Evolutionary conservation across 116 monocot species (phyloP), one percentile per base, ranked within the genome.

Genomic region (Trichopus zeylanicus): DNA sequence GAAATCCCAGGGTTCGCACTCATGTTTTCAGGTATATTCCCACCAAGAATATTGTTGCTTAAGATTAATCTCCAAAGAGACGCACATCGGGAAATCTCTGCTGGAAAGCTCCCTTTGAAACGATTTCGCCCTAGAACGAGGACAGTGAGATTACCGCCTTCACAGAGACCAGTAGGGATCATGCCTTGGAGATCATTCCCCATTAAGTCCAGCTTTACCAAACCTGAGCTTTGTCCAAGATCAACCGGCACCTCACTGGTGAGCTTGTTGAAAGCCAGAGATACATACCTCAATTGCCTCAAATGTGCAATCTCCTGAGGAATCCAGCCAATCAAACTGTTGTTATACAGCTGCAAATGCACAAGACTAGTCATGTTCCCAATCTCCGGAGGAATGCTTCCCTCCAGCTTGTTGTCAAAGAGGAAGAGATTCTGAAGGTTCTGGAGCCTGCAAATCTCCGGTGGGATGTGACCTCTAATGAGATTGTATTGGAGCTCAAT

Each of bases 1-100:
- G 75, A 75, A 25, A 85, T 73, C 19, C 61, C 57, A 11, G 57
- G 27, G 66, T 81, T 81, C 16, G 23, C 16, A 52, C 53, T 59
- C 33, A 81, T 61, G 26, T 65, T 73, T 21, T 64, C 65, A 1
- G 78, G 81, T 26, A 89, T 52, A 29, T 34, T 59, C 39, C 89
- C 89, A 7, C 48, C 31, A 13, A 89, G 35, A 19, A 34, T 39
- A 65, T 89, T 89, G 48, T 71, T 68, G 39, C 75, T 67, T 13
- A 85, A 63, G 33, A 76, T 81, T 51, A 89, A 60, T 35, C 89
- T 89, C 24, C 29, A 28, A 19, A 90, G 73, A 46, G 85, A 70
- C 3, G 52, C 32, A 37, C 82, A 86, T n/a, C 5, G 13, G 31
- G 48, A 57, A 57, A 86, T 79, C 29, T 68, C 64, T 38, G 23